phyloP scores from a whole-genome alignment of 257 asterid species.

The Solanum habrochaites region DNA sequence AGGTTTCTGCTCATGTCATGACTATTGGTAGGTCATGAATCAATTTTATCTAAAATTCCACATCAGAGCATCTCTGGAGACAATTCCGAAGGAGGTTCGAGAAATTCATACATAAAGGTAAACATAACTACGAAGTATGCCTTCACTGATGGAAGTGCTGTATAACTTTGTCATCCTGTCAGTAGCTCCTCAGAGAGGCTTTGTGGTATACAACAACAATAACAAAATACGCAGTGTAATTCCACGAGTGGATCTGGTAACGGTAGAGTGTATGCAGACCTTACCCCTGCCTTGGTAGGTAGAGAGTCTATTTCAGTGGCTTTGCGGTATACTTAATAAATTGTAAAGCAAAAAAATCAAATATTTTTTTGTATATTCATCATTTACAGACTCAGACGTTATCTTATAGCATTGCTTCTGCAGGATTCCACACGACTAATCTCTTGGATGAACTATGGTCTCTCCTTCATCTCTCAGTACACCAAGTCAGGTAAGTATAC shows the following conservation, averaged over 20 bases:
- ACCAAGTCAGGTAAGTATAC: neutral
- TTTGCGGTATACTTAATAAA: neutral
- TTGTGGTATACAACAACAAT: neutral
- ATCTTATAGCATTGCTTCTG: neutral
- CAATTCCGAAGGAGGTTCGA: neutral
- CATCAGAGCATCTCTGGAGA: neutral
- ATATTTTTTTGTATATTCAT: neutral
- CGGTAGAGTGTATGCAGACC: neutral
- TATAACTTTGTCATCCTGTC: neutral
- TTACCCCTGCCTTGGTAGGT: neutral
- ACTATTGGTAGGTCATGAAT: neutral
- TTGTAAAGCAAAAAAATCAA: neutral
- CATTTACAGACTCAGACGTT: neutral
- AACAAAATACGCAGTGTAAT: neutral
- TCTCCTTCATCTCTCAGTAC: neutral
- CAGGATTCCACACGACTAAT: neutral
- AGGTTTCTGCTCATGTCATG: conserved; percentile 58
- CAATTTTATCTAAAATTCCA: neutral
- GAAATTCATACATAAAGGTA: neutral
- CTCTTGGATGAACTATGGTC: neutral
- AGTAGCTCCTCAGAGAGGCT: neutral
- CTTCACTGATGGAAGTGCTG: neutral
- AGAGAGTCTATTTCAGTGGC: neutral
- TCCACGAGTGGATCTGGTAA: neutral
- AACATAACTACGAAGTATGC: neutral